Evolutionary conservation across 768 basidiomycete species (phyloP).

Genomic region (Galerina marginata): DNA sequence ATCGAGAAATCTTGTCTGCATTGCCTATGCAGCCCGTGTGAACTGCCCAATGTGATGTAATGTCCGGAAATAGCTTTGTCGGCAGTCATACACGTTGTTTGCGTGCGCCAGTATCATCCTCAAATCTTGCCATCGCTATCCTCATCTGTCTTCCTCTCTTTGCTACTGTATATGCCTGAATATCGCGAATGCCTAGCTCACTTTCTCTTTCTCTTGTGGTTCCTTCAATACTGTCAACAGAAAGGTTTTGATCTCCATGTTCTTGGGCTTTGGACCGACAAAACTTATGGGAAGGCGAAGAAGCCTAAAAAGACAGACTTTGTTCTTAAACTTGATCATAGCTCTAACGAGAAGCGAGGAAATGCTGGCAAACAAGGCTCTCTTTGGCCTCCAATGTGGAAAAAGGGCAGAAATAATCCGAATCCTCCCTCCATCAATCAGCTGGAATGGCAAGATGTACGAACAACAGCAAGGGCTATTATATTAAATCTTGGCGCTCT

Average conservation of each 20-base stretch:
- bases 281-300: neutral
- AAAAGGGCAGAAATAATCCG: neutral
- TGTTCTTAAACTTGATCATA: neutral
- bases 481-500: constrained; percentile 3
- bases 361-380: neutral
- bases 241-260: constrained; percentile 7
- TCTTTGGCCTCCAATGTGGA: constrained; percentile 11
- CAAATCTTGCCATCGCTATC: neutral
- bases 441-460: neutral
- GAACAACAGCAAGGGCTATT: neutral
- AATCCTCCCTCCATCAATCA: neutral
- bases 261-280: constrained; percentile 8
- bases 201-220: constrained; percentile 13
- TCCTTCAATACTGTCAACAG: constrained; percentile 3
- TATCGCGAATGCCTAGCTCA: constrained; percentile 9
- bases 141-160: neutral
- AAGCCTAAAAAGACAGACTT: neutral
- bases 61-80: too few species aligned
- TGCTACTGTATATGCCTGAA: constrained; percentile 2
- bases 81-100: neutral
- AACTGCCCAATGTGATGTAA: too few species aligned
- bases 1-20: too few species aligned
- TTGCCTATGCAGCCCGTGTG: too few species aligned
- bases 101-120: neutral
- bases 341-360: neutral